Percentiles rank a stretch among this genome's conserved stretches.
phyloP scores from a whole-genome alignment of 2,329 filamentous ascomycete species.

The Aspergillus unguis region DNA sequence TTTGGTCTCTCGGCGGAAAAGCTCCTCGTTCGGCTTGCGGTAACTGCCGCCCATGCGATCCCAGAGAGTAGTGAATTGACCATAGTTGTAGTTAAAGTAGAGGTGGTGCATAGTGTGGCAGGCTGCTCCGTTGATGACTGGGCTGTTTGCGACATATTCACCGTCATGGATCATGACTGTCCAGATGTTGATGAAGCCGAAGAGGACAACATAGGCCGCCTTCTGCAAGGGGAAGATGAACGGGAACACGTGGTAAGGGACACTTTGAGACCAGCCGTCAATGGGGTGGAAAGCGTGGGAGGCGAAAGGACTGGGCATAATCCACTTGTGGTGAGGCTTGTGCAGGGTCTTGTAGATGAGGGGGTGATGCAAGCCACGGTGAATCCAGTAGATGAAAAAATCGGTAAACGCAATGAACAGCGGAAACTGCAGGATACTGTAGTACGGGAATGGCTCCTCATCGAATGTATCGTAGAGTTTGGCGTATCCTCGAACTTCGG shows the following conservation, averaged over 20 bases:
- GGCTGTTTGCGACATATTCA: conserved; percentile 86
- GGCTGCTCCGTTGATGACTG: conserved; percentile 89
- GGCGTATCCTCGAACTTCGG: conserved; percentile 78
- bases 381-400: conserved; percentile 86
- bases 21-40: conserved; percentile 76
- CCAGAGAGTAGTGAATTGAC: conserved; percentile 90
- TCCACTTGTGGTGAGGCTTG: conserved; percentile 99
- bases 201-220: conserved; percentile 78
- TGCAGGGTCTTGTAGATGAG: conserved; percentile 80
- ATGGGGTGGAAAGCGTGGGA: conserved; percentile 93
- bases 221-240: conserved; percentile 93
- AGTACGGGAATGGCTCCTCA: conserved; percentile 73
- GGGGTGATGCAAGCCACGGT: conserved; percentile 79
- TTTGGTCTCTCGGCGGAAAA: conserved; percentile 81
- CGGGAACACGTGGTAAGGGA: conserved; percentile 91
- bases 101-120: conserved; percentile 92
- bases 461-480: conserved; percentile 80
- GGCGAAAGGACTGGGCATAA: conserved; percentile 93
- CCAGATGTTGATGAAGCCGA: conserved; percentile 94
- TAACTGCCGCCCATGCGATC: conserved; percentile 86
- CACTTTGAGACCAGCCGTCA: conserved; percentile 81
- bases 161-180: conserved; percentile 95
- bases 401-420: conserved; percentile 87
- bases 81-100: conserved; percentile 88
- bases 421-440: conserved; percentile 80